phyloP scores from a whole-genome alignment of 2,329 filamentous ascomycete species.

The Lecanicillium sp. region DNA sequence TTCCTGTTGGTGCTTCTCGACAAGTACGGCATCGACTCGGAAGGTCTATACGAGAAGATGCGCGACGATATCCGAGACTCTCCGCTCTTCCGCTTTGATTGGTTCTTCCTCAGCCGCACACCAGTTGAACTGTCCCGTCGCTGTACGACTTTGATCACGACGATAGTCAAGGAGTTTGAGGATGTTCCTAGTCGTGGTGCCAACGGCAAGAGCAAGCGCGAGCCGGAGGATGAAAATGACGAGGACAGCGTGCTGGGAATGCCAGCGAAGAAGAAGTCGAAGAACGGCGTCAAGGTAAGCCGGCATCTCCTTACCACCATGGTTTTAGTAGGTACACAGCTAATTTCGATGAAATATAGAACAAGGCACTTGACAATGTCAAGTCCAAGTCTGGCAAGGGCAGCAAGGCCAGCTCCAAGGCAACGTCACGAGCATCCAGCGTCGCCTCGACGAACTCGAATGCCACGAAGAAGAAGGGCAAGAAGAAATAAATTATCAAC shows the following conservation, averaged over 20 bases:
- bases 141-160: conserved; percentile 89
- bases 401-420: conserved; percentile 67
- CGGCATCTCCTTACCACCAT: not conserved
- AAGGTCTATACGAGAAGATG: conserved; percentile 85
- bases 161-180: conserved; percentile 92
- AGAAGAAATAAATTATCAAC: conserved; percentile 4
- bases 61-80: conserved; percentile 95
- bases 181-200: conserved; percentile 47
- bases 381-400: conserved; percentile 68
- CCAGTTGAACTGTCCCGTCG: conserved; percentile 86
- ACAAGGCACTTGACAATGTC: conserved; percentile 85
- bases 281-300: conserved; percentile 79
- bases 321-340: no score
- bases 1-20: conserved; percentile 92
- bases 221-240: conserved; percentile 73
- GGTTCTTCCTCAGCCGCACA: conserved; percentile 96
- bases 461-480: conserved; percentile 8
- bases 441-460: conserved; percentile 66
- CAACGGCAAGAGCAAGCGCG: conserved; percentile 67
- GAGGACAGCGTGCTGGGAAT: conserved; percentile 74
- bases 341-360: conserved; percentile 43
- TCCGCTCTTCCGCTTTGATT: conserved; percentile 94
- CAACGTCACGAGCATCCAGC: conserved; percentile 79
- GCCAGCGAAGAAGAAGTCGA: conserved; percentile 91
- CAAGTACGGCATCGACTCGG: conserved; percentile 83